phyloP scores from a whole-genome alignment of 2,329 filamentous ascomycete genomes.

The Colletotrichum sp. region DNA sequence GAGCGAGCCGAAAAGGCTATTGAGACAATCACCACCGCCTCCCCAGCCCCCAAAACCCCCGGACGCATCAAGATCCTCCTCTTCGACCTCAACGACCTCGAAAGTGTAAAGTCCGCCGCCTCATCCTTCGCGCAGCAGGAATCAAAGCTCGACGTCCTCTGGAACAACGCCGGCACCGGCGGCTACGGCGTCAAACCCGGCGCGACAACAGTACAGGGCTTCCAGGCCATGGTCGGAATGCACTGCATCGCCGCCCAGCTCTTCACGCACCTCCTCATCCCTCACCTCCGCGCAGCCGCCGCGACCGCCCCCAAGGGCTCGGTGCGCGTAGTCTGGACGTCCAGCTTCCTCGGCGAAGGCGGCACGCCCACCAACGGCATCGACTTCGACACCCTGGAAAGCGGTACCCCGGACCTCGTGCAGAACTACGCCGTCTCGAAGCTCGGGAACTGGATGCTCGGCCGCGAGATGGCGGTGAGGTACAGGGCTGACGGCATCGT shows the following conservation, averaged over 20 bases:
- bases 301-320: accelerated
- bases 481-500: background rate
- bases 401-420: background rate
- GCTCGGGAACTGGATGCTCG: background rate
- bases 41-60: background rate
- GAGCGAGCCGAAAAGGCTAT: background rate
- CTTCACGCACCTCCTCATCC: background rate
- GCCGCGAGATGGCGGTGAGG: background rate
- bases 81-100: background rate
- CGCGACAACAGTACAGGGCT: background rate
- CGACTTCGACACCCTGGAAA: background rate
- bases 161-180: background rate
- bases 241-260: background rate
- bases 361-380: background rate
- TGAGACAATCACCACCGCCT: background rate
- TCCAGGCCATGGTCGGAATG: background rate
- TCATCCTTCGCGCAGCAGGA: background rate
- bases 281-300: background rate
- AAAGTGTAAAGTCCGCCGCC: background rate
- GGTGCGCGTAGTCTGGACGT: background rate
- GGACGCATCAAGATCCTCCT: background rate
- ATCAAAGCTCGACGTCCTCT: background rate
- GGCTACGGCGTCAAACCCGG: background rate
- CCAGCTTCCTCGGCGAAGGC: background rate
- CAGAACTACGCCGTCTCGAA: background rate